Base-by-base conservation (phyloP, 2,329 filamentous ascomycete genomes). In the Cercospora citrullina region DNA sequence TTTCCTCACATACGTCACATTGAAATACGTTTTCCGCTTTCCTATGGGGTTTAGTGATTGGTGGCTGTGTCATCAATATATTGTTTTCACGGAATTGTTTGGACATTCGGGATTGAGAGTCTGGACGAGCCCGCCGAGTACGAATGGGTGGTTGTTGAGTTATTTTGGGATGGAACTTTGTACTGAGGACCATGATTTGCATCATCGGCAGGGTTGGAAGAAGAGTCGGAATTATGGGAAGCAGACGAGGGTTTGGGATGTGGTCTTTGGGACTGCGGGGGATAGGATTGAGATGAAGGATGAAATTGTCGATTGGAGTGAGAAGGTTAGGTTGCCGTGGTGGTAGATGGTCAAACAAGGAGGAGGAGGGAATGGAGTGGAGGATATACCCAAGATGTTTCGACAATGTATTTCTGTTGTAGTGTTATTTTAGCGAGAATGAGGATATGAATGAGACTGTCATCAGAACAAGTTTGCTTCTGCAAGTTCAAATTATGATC, bases 41-140 rank as follows among this genome's bases (percentile, higher is more conserved):
- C 81, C 81, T 0, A 80, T 83, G 78, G 80, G 79, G 0, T 84
- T 84, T 68, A 82, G 81, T 57, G 81, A 83, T 45, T 81, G 79
- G 80, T 84, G 81, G 81, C 69, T 84, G 9, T 83, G 81, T 69
- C 79, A 82, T 58, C 76, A 81, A 61, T 84, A 82, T 57, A 73
- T 83, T n/a, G 75, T 81, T 5, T 83, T 78, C 72, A 74, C 80
- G 5, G 81, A 82, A 61, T 57, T 81, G 1, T 70, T 74, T 30
- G 81, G 81, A 1, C 81, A 82, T 63, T 80, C 77, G 36, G 80
- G 81, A 2, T 68, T 83, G 8, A 78, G 81, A 3, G 75, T 78
- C 42, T 71, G 75, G 0, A 76, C 74, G 0, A 75, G 79, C 0
- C 80, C 81, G 0, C 77, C 76, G 1, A 79, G 79, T 0, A 67